Evolutionary conservation across 2,329 filamentous ascomycete species (phyloP), one percentile per base, ranked within the genome.

Genomic region (Colletotrichum sp.): DNA sequence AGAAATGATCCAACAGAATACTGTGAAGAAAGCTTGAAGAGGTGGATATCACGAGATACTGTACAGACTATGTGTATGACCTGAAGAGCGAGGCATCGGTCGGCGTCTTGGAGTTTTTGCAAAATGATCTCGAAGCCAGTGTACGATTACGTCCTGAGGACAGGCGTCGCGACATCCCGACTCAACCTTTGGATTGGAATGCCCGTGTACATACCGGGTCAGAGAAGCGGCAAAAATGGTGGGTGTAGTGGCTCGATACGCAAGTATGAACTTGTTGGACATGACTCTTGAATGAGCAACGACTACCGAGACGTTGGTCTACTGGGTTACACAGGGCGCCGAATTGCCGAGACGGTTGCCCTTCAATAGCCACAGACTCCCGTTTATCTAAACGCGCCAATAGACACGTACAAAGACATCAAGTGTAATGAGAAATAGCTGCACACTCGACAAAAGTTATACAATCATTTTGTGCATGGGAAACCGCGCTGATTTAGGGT

Each of bases 31-130:
- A 39, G 36, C 36, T 39, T 39, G 15, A 39, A 39, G 32, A 30
- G 12, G 48, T 8, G 9, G 61, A 61, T 25, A 64, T 22, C 28
- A 67, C 63, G 59, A 71, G 28, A 68, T 30, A 44, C 25, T 75
- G 73, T 73, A 73, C 64, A 76, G 55, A 39, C n/a, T 69, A 76
- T 30, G 57, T 74, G 74, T 76, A 76, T 76, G 70, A 74, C 60
- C 74, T 73, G 48, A 27, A 68, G 59, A 76, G 74, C 70, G 59
- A 69, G 65, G 70, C 74, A 76, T 76, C 52, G 70, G 74, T 22
- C 55, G 74, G 74, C 74, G 74, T 76, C 70, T 52, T 39, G 70
- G 74, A 73, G 70, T 76, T 76, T 48, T 63, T 69, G 39, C 63
- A 72, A 27, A 60, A 36, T 68, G 74, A 28, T 48, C 28, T 60